Evolutionary conservation across 768 basidiomycete species (phyloP), one percentile per base, ranked within the genome.

Genomic region (Lactarius quietus): DNA sequence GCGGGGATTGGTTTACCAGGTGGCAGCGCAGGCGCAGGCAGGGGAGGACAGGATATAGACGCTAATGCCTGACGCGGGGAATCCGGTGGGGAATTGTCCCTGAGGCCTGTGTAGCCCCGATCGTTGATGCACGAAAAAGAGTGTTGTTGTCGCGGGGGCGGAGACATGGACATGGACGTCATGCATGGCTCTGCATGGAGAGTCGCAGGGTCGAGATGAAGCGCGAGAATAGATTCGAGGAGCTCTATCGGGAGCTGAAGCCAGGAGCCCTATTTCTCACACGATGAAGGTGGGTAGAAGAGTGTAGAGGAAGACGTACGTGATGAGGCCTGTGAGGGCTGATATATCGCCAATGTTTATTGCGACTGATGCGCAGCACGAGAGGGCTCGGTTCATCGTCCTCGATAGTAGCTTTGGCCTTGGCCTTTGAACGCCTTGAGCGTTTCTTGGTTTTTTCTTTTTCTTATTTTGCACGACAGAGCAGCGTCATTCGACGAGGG

Each of bases 341-440:
- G 77, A 95, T 94, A 72, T 93, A 94, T 33, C 87, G 85, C 93
- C 93, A 94, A 72, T 95, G 93, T 75, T 95, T 95, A 78, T 95
- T 94, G 69, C 93, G 84, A 77, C 89, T 92, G 71, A 95, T 95
- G 74, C 89, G 91, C 4, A 95, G 82, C 39, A 89, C 85, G 0
- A 87, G 82, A 18, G 85, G 85, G 53, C 83, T 83, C 39, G 78
- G 74, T 53, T 76, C 78, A 33, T 83, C 82, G 33, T 76, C 75
- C 36, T 80, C 78, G 31, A 69, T 73, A 53, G 26, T 83, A 4
- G 79, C 74, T n/a, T 79, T 75, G 73, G 85, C 88, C 74, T 86
- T 83, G 38, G 83, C 66, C 72, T 83, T 86, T 74, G 85, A 83
- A 72, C n/a, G n/a, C n/a, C n/a, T n/a, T n/a, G n/a, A n/a, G n/a